Percentiles rank a stretch among this genome's conserved stretches.
These are phyloP conservation scores for Talaromyces verruculosus DNA, from an alignment of 2,329 filamentous ascomycete species.

Conservation along the genomic window DNA sequence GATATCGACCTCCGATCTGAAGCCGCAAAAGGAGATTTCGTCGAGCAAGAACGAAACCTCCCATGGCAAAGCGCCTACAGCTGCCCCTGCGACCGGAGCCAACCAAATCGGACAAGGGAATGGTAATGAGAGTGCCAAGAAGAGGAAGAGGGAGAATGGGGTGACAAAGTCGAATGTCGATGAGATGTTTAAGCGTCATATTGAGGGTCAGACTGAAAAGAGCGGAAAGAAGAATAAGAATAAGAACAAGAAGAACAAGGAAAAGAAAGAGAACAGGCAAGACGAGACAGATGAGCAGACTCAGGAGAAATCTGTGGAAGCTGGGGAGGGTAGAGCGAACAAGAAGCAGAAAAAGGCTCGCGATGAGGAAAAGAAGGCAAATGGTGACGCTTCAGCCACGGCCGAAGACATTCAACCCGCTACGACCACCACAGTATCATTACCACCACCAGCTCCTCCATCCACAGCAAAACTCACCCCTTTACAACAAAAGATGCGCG, in stretches of 20 bases:
- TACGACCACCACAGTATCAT: constrained; percentile 23
- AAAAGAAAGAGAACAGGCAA: constrained; percentile 25
- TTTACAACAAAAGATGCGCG: constrained; percentile 88
- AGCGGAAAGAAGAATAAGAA: constrained; percentile 27
- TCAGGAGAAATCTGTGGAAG: constrained; percentile 24
- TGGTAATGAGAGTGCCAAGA: constrained; percentile 43
- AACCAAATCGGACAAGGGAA: constrained; percentile 25
- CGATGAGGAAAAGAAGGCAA: constrained; percentile 22
- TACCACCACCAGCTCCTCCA: constrained; percentile 44
- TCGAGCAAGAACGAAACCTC: constrained; percentile 26
- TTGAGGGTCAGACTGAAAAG: constrained; percentile 60
- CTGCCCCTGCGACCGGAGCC: neutral
- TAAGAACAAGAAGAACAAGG: constrained; percentile 34
- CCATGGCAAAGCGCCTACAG: neutral
- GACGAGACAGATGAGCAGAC: constrained; percentile 26
- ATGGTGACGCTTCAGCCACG: constrained; percentile 17
- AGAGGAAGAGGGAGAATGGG: constrained; percentile 50
- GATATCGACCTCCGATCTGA: constrained; percentile 68
- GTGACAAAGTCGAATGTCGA: constrained; percentile 71
- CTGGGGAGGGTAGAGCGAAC: constrained; percentile 26
- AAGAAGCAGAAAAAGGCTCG: constrained; percentile 23
- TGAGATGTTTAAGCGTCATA: constrained; percentile 74
- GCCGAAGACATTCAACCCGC: neutral
- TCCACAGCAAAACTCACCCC: constrained; percentile 72
- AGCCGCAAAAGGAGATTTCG: constrained; percentile 64